Base-by-base conservation (phyloP, 139 green algal species). In the Ettlia oleoabundans region DNA sequence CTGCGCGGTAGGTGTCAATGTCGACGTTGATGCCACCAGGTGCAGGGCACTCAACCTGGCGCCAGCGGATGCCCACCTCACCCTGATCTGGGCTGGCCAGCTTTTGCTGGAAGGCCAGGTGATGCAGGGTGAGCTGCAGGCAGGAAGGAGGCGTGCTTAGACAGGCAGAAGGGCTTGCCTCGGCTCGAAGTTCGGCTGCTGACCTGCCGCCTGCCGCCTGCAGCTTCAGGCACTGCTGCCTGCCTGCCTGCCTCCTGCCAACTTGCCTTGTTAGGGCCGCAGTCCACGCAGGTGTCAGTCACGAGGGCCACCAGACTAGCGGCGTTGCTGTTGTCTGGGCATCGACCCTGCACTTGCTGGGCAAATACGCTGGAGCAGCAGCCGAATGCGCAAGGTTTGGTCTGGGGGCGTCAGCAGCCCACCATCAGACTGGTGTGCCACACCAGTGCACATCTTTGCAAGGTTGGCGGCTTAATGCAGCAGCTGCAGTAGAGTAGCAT, bases 21-120 rank as follows among this genome's bases (percentile, higher is more conserved):
- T 82, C 71, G 0, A 52, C 40, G 0, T 43, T 37, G 21, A 86
- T 75, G 53, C 18, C 41, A 10, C 52, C 38, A 10, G 38, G 68
- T 1, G 58, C 64, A 4, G n/a, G 26, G 26, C 81, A 86, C 40
- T 86, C 81, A 13, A 86, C 81, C 38, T 82, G 81, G 9, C 70
- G 70, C 28, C 33, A 77, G 9, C 10, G 32, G 30, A 77, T 77
- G 43, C 33, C 67, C n/a, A 74, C 62, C 41, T 81, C 75, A 2
- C 75, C 75, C 4, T 37, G 21, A n/a, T 71, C 55, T 8, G 75
- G 75, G n/a, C 32, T 53, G 38, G 75, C 58, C 4, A 81, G 75
- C 61, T 72, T 81, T 38, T 81, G 75, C n/a, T 72, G 61, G 75
- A 81, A 81, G 18, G 75, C 65, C 38, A 81, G 75, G 67, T 85